Conservation (phyloP, 176 grass and related monocot species). For the Themeda triandra region DNA sequence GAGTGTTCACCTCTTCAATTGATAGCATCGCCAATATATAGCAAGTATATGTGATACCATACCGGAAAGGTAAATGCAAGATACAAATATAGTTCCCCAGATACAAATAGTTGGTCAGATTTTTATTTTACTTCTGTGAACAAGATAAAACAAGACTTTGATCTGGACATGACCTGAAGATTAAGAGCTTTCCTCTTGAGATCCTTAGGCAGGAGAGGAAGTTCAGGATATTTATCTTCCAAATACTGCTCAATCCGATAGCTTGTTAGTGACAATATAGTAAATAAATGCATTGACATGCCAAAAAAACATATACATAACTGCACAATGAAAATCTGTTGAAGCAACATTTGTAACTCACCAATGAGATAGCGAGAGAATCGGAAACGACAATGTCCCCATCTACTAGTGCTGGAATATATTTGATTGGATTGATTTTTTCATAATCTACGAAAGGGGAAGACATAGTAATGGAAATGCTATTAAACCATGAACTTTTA, state of each 20-base stretch:
- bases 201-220: conserved; percentile 73
- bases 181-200: conserved; percentile 78
- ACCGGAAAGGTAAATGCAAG: background rate
- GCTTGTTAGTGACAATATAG: conserved; percentile 6
- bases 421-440: conserved; percentile 86
- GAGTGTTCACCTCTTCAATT: background rate
- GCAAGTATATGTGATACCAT: background rate
- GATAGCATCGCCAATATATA: background rate
- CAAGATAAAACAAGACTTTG: background rate
- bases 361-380: conserved; percentile 76
- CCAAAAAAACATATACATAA: background rate
- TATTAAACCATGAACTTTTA: background rate
- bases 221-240: conserved; percentile 87
- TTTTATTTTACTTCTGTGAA: background rate
- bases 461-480: background rate
- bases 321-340: background rate
- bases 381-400: conserved; percentile 63
- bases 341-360: conserved; percentile 25
- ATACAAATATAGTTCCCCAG: background rate
- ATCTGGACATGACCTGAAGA: conserved; percentile 60
- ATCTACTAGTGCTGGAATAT: conserved; percentile 72
- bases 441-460: conserved; percentile 57
- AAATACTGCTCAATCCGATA: conserved; percentile 58
- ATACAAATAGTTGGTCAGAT: background rate
- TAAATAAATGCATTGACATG: background rate